Evolutionary conservation across 768 basidiomycete genomes (phyloP), one percentile per base, ranked within the genome.

Genomic region (Agaricus sinodeliciosus): DNA sequence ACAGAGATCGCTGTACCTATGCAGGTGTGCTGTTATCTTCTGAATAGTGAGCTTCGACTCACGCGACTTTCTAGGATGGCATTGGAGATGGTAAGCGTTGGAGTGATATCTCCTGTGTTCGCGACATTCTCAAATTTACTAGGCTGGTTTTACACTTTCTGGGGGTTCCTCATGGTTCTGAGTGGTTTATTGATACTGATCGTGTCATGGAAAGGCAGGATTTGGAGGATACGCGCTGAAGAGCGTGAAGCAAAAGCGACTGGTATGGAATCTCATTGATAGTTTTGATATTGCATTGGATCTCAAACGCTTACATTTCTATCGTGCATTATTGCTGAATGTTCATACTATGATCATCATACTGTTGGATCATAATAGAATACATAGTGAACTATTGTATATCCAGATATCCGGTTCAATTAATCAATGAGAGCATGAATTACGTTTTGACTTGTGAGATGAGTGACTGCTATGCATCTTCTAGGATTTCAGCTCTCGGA

Each of bases 1-100:
- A 80, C 80, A 0, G 87, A 93, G 65, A 70, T 86, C 5, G 85
- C 85, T 0, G 80, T 87, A 0, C 89, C 88, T 0, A 70, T 93
- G 13, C 84, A 86, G 74, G 80, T 77, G 50, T 40, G 74, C 65
- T 43, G 28, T 19, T 34, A 31, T 6, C n/a, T 48, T 47, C 9
- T 9, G 8, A 13, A 40, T 28, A 54, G 27, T 11, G 8, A 37
- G 2, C 28, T 43, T 15, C 28, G n/a, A 40, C 16, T 51, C 34
- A 53, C 34, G 34, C 41, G 40, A 49, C 15, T 16, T 9, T 55
- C 4, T 58, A 89, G 77, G 74, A 83, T 51, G 71, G 77, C 0
- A 71, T 90, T 27, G 91, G 90, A 0, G 90, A 93, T 60, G 90
- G 90, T 62, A 75, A 41, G 66, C 35, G 8, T 48, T 16, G 31